A percentile compares a stretch with the other conserved stretches of the same genome.
These are phyloP conservation scores for Micractinium sp. DNA, from an alignment of 139 green algal genomes.

Conservation along the genomic window DNA sequence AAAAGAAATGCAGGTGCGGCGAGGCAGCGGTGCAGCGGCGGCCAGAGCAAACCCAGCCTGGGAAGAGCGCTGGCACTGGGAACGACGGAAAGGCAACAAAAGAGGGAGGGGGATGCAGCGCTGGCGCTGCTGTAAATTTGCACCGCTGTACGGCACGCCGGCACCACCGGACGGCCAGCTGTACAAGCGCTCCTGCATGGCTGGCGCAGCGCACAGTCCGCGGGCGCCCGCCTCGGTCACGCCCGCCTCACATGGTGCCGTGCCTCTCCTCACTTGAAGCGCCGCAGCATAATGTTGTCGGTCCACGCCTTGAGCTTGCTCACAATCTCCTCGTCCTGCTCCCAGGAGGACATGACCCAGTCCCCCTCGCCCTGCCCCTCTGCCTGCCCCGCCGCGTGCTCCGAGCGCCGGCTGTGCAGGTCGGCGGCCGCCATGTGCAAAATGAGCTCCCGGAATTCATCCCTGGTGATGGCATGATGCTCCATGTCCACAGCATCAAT, in stretches of 20 bases:
- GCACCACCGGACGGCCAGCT: background rate
- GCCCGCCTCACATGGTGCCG: too few species aligned
- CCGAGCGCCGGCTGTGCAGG: slow-evolving; percentile 37
- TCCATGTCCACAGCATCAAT: slow-evolving; percentile 46
- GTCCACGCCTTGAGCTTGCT: slow-evolving; percentile 35
- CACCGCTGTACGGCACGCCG: background rate
- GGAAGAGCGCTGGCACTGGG: too few species aligned
- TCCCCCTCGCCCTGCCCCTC: background rate
- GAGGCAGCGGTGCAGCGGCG: background rate
- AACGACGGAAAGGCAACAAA: background rate
- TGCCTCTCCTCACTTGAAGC: slow-evolving; percentile 40
- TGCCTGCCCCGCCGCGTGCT: background rate
- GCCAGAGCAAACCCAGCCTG: too few species aligned
- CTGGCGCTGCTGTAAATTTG: background rate
- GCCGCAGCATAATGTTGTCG: slow-evolving; percentile 21
- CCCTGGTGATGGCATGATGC: slow-evolving; percentile 35
- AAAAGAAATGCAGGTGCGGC: background rate
- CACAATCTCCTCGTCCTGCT: slow-evolving; percentile 49
- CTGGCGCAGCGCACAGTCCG: too few species aligned
- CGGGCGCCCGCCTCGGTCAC: too few species aligned
- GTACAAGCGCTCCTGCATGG: background rate
- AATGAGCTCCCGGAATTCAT: slow-evolving; percentile 56
- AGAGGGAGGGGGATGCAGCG: background rate
- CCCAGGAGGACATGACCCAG: slow-evolving; percentile 19
- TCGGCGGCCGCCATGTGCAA: slow-evolving; percentile 63